Conservation (phyloP, 2,329 filamentous ascomycete genomes). For the Paraphoma sp. region DNA sequence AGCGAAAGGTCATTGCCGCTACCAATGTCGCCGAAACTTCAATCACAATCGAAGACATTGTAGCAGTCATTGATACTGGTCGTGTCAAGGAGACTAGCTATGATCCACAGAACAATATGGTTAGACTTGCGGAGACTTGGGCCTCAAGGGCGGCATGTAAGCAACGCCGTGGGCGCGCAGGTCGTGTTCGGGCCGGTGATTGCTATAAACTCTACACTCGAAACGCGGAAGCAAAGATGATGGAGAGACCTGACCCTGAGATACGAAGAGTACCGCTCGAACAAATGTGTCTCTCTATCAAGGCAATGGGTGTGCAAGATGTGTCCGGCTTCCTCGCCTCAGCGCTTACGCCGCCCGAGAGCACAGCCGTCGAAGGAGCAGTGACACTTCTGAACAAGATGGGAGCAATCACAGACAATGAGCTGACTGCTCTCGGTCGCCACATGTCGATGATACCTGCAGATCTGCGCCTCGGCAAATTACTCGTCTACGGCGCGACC, state of each 20-base stretch:
- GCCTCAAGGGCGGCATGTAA: slow-evolving; percentile 93
- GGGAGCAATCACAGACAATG: slow-evolving; percentile 84
- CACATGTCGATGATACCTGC: slow-evolving; percentile 96
- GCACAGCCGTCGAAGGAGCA: slow-evolving; percentile 83
- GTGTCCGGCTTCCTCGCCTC: slow-evolving; percentile 81
- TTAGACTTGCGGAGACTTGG: slow-evolving; percentile 93
- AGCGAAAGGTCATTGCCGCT: slow-evolving; percentile 89
- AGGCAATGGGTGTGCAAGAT: slow-evolving; percentile 90
- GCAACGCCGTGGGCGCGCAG: slow-evolving; percentile 89
- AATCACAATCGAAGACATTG: slow-evolving; percentile 97
- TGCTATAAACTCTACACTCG: slow-evolving; percentile 97
- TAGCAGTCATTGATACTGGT: slow-evolving; percentile 93
- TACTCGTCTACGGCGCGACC: slow-evolving; percentile 93
- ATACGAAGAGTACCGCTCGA: slow-evolving; percentile 92
- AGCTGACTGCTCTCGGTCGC: slow-evolving; percentile 86
- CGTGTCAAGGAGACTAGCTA: slow-evolving; percentile 97
- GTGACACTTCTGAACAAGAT: slow-evolving; percentile 80
- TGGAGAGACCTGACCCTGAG: slow-evolving; percentile 93
- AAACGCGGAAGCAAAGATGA: slow-evolving; percentile 78
- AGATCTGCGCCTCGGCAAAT: slow-evolving; percentile 88
- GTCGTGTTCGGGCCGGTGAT: slow-evolving; percentile 85
- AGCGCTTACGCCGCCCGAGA: slow-evolving; percentile 88
- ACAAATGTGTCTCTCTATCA: slow-evolving; percentile 91
- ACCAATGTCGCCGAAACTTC: slow-evolving; percentile 98
- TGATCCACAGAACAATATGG: slow-evolving; percentile 90